phyloP scores from a whole-genome alignment of 805 yeast species.

The Saccharomyces jurei region DNA sequence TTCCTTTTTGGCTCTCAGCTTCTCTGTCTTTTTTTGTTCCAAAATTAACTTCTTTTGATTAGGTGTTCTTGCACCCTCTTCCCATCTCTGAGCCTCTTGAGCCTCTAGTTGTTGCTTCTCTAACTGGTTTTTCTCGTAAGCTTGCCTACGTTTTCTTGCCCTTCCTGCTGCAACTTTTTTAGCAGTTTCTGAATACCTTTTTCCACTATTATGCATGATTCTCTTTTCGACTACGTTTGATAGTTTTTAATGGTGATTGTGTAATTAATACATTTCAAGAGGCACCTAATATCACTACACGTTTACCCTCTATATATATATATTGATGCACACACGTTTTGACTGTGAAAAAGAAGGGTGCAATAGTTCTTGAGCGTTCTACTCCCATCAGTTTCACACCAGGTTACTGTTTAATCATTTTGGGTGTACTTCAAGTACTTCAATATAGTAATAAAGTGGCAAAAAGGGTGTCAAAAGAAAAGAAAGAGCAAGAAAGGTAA shows the following conservation, averaged over 20 bases:
- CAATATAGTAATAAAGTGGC: background rate
- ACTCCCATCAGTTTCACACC: background rate
- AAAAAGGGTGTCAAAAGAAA: background rate
- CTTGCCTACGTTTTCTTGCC: conserved; percentile 25
- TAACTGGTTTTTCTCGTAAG: conserved; percentile 13
- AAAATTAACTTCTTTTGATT: conserved; percentile 15
- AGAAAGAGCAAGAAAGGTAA: background rate
- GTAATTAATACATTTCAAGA: background rate
- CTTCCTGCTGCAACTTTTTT: conserved; percentile 24
- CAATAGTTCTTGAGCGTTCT: background rate
- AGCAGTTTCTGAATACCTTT: conserved; percentile 25
- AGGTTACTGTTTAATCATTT: background rate
- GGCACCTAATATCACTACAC: background rate
- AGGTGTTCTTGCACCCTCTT: conserved; percentile 16
- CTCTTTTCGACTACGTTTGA: background rate
- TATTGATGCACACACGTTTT: background rate
- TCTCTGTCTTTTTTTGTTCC: conserved; percentile 15
- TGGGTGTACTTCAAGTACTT: background rate
- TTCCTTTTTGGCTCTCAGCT: conserved; percentile 18
- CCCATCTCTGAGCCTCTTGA: conserved; percentile 24
- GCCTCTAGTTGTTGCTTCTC: conserved; percentile 15
- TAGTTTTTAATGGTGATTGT: background rate
- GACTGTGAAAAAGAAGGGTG: background rate
- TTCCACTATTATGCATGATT: conserved; percentile 16
- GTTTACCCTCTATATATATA: background rate